Evolutionary conservation across 192 early-diverging fungal species (phyloP).

Genomic region (Pilaira anomala): DNA sequence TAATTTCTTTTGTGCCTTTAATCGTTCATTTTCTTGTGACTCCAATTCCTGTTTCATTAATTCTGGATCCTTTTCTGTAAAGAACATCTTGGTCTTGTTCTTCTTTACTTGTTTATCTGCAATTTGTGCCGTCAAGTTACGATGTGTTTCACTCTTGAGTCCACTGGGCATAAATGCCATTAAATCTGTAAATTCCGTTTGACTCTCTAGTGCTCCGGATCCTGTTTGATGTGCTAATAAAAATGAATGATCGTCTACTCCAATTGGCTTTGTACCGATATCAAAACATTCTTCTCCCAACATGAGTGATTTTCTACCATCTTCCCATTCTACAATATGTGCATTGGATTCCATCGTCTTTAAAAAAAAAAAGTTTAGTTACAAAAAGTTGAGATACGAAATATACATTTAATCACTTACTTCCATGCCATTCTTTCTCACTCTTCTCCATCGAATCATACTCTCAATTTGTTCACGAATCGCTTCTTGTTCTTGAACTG

Average conservation of each 20-base stretch:
- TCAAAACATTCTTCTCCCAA: conserved; percentile 76
- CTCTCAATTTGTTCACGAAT: conserved; percentile 58
- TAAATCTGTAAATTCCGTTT: conserved; percentile 54
- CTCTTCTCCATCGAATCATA: conserved; percentile 74
- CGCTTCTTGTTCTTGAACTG: conserved; percentile 40
- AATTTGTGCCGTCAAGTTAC: conserved; percentile 62
- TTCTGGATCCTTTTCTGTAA: conserved; percentile 69
- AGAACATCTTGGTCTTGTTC: conserved; percentile 59
- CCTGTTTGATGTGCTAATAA: conserved; percentile 53
- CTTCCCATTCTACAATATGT: conserved; percentile 74
- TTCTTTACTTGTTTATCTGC: conserved; percentile 65
- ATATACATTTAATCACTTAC: too few relatives aligned
- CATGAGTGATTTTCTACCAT: conserved; percentile 68
- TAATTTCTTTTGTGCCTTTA: conserved; percentile 50
- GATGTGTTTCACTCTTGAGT: conserved; percentile 56
- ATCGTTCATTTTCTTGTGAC: conserved; percentile 55
- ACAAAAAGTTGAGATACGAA: too few relatives aligned
- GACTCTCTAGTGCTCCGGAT: conserved; percentile 63
- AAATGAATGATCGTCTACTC: conserved; percentile 56
- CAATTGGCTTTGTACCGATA: conserved; percentile 49
- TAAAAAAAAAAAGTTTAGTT: conserved; percentile 8
- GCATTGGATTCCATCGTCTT: conserved; percentile 71
- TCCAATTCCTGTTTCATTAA: conserved; percentile 57
- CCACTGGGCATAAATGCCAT: conserved; percentile 67
- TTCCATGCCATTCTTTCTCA: conserved; percentile 30